These are phyloP conservation scores for Pseudofabraea citricarpa DNA, from an alignment of 2,329 filamentous ascomycete genomes.

Conservation along the genomic window DNA sequence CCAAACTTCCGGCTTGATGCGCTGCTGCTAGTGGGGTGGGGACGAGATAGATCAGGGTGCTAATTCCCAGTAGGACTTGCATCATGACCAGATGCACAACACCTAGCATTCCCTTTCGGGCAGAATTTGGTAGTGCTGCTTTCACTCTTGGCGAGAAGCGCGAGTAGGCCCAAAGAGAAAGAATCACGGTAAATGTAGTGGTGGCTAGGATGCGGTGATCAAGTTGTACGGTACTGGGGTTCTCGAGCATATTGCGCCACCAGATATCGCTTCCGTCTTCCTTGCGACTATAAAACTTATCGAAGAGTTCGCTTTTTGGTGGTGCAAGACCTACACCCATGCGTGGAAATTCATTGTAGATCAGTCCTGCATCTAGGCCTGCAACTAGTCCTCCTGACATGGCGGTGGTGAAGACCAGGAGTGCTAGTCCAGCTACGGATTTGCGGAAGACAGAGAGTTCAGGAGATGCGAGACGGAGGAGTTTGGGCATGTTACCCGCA, in stretches of 20 bases:
- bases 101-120: conserved; percentile 66
- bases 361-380: conserved; percentile 90
- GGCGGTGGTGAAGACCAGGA: conserved; percentile 80
- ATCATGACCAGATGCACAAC: conserved; percentile 77
- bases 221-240: conserved; percentile 90
- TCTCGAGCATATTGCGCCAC: conserved; percentile 98
- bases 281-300: conserved; percentile 77
- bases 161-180: conserved; percentile 77
- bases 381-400: conserved; percentile 94
- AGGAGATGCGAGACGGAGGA: conserved; percentile 60
- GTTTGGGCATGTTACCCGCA: conserved; percentile 51
- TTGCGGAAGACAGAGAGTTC: conserved; percentile 69
- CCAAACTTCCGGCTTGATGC: conserved; percentile 87
- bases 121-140: conserved; percentile 56
- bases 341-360: conserved; percentile 97
- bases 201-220: conserved; percentile 91
- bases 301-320: conserved; percentile 77
- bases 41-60: conserved; percentile 89
- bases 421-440: conserved; percentile 64
- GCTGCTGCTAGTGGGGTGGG: conserved; percentile 82
- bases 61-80: conserved; percentile 84
- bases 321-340: conserved; percentile 86
- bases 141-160: conserved; percentile 55
- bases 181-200: conserved; percentile 77
- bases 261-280: conserved; percentile 77